Evolutionary conservation across 805 yeast species (phyloP).

Genomic region (Saccharomycopsis sp.): DNA sequence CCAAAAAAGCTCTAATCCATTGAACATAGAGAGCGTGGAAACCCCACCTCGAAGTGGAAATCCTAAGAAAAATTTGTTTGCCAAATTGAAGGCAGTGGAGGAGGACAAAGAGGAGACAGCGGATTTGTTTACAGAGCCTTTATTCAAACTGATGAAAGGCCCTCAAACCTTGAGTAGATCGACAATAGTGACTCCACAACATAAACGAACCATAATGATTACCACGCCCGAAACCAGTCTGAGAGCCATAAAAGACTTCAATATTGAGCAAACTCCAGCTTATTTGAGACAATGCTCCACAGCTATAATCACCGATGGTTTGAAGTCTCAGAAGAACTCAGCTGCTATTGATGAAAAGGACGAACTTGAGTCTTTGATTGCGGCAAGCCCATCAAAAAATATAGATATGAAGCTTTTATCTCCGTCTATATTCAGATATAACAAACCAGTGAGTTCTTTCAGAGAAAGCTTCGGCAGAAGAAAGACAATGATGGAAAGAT

Average conservation of each 20-base stretch:
- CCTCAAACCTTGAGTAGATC: no score
- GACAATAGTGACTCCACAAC: conserved; percentile 12
- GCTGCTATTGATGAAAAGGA: not conserved
- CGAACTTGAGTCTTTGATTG: not conserved
- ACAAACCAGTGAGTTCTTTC: not conserved
- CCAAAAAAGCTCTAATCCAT: not conserved
- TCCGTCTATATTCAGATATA: not conserved
- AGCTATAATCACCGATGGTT: not conserved
- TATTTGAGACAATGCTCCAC: conserved; percentile 12
- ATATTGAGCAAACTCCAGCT: conserved; percentile 8
- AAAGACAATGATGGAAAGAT: conserved; percentile 1
- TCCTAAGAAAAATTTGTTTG: not conserved
- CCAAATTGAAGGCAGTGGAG: not conserved
- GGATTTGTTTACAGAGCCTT: not conserved
- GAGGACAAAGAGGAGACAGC: not conserved
- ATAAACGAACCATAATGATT: not conserved
- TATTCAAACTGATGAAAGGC: not conserved
- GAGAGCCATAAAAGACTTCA: not conserved
- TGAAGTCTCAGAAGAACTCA: not conserved
- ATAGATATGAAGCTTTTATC: not conserved
- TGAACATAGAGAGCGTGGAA: not conserved
- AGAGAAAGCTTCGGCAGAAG: not conserved
- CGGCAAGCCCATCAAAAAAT: not conserved
- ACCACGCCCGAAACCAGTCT: not conserved
- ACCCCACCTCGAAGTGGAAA: not conserved